These are phyloP conservation scores for Geum urbanum DNA, from an alignment of 306 rosid genomes.

Conservation along the genomic window DNA sequence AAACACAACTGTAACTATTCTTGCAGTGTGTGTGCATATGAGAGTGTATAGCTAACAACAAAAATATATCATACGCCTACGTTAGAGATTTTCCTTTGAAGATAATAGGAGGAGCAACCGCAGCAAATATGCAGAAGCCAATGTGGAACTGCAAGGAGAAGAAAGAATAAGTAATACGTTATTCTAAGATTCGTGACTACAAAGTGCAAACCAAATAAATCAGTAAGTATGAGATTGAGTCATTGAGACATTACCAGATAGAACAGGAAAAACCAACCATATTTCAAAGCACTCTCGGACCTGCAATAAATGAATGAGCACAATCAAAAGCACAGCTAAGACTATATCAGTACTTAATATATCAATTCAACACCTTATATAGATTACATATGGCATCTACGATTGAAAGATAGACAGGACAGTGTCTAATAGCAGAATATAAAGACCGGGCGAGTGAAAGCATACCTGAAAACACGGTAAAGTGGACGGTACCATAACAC, in stretches of 20 bases:
- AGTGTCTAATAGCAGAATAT: not conserved
- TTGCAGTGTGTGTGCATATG: too few species aligned
- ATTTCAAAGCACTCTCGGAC: conserved; percentile 76
- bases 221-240: not conserved
- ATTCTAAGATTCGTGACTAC: conserved; percentile 12
- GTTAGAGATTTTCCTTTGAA: conserved; percentile 95
- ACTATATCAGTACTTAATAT: not conserved
- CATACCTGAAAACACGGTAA: conserved; percentile 83
- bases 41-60: too few species aligned
- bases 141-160: conserved; percentile 64
- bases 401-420: not conserved
- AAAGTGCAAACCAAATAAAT: conserved; percentile 6
- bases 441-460: not conserved
- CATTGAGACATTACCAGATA: conserved; percentile 50
- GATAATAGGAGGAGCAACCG: conserved; percentile 88
- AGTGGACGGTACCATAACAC: conserved; percentile 92
- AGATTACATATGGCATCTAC: not conserved
- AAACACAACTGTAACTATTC: too few species aligned
- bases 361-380: not conserved
- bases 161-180: conserved; percentile 16
- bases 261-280: conserved; percentile 82
- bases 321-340: conserved; percentile 6
- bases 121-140: conserved; percentile 80
- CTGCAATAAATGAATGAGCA: conserved; percentile 41
- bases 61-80: too few species aligned